Conservation (phyloP, 2,329 filamentous ascomycete genomes). For the Metarhizium rileyi region DNA sequence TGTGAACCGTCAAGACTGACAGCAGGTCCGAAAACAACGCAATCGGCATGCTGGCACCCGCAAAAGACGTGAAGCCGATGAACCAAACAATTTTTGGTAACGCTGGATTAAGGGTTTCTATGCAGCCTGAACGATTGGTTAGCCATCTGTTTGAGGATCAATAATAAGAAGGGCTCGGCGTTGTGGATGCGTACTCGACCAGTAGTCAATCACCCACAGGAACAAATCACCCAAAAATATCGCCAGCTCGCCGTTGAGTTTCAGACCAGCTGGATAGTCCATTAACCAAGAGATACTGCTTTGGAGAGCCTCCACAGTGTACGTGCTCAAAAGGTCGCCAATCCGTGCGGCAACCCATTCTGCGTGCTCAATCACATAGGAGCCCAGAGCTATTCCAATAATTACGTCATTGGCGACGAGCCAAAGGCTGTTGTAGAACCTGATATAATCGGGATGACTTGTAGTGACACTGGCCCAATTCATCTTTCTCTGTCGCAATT, state of each 20-base stretch:
- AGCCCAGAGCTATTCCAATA: constrained; percentile 91
- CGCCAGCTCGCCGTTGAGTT: constrained; percentile 88
- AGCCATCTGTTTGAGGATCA: background rate
- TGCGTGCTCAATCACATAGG: constrained; percentile 94
- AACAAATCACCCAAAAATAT: constrained; percentile 93
- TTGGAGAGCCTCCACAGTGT: constrained; percentile 81
- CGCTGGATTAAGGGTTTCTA: constrained; percentile 65
- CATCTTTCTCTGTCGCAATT: constrained; percentile 75
- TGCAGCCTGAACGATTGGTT: constrained; percentile 48
- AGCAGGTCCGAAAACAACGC: constrained; percentile 90
- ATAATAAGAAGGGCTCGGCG: constrained; percentile 8
- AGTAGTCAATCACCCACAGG: constrained; percentile 97
- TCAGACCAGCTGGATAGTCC: constrained; percentile 89
- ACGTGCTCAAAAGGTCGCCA: constrained; percentile 62
- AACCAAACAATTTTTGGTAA: constrained; percentile 85
- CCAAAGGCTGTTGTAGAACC: constrained; percentile 98
- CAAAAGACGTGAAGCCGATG: constrained; percentile 90
- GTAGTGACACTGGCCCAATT: constrained; percentile 95
- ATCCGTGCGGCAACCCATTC: constrained; percentile 74
- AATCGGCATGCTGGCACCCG: constrained; percentile 93
- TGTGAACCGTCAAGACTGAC: constrained; percentile 85
- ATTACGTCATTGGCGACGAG: constrained; percentile 98
- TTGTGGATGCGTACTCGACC: constrained; percentile 56
- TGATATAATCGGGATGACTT: constrained; percentile 94
- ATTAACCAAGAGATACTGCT: constrained; percentile 91